Conservation (phyloP, 352 stramenopile genomes). For the Albugo laibachii region DNA sequence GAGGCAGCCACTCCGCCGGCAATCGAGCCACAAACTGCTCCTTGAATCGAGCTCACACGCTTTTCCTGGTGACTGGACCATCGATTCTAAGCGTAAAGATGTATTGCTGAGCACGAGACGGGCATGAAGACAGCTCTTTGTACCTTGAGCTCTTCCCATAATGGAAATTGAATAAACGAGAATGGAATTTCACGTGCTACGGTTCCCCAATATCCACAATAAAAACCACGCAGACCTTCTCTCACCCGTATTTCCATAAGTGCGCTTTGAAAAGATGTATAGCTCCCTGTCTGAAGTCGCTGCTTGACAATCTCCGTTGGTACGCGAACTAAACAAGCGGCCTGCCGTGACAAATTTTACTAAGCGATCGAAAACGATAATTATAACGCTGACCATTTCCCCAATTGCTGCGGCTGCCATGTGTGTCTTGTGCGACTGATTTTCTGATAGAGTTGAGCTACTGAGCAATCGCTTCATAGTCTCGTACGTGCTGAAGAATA, state of each 20-base stretch:
- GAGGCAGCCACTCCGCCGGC: slow-evolving; percentile 88
- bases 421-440: slow-evolving; percentile 80
- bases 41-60: slow-evolving; percentile 80
- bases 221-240: slow-evolving; percentile 79
- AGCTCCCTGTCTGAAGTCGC: slow-evolving; percentile 92
- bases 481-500: slow-evolving; percentile 85
- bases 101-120: neutral
- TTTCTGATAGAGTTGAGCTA: slow-evolving; percentile 26
- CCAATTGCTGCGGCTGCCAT: slow-evolving; percentile 89
- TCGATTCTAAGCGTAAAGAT: slow-evolving; percentile 21
- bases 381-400: slow-evolving; percentile 54
- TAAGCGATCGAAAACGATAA: neutral
- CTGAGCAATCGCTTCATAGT: slow-evolving; percentile 66
- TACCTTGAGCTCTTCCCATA: slow-evolving; percentile 95
- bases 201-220: slow-evolving; percentile 94
- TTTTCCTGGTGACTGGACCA: slow-evolving; percentile 57
- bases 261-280: slow-evolving; percentile 46
- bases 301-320: slow-evolving; percentile 99
- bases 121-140: neutral
- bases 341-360: slow-evolving; percentile 12
- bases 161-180: slow-evolving; percentile 98
- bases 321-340: slow-evolving; percentile 94
- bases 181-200: slow-evolving; percentile 98
- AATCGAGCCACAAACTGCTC: slow-evolving; percentile 88
- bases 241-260: slow-evolving; percentile 61